Evolutionary conservation across 192 early-diverging fungal species (phyloP), one percentile per base, ranked within the genome.

Genomic region (Jimgerdemannia lactiflua): DNA sequence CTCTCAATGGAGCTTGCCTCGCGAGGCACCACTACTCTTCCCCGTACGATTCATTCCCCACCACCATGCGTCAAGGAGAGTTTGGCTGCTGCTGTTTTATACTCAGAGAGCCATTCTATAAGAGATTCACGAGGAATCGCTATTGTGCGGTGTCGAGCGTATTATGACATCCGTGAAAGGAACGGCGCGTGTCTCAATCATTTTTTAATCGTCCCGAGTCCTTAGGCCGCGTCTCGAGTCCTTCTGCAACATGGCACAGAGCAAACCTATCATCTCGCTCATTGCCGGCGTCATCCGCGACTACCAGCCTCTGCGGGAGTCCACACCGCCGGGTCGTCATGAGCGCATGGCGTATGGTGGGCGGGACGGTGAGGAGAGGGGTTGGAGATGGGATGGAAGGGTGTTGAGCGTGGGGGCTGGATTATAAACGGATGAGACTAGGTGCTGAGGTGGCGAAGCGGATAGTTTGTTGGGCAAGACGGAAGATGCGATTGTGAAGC

Each of bases 261-360:
- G 88, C 74, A 94, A 91, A 82, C 91, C 92, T 66, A 77, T 96
- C 64, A 86, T 95, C 64, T 93, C 91, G 17, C 84, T 96, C 75
- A 84, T 94, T 20, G 90, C 90, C 65, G 89, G 93, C 69, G 71
- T 96, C 64, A 82, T 96, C 54, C 88, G 88, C 39, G 95, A 97
- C 81, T 97, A 97, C 80, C 91, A 94, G 78, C 94, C 95, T 4
- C 84, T 97, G 29, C 95, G 94, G 94, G 91, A 97, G 83, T 88
- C 89, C 65, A 97, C 80, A 97, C 29, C 91, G n/a, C n/a, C n/a
- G n/a, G n/a, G n/a, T n/a, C 4, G n/a, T n/a, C n/a, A n/a, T n/a
- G n/a, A n/a, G n/a, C n/a, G n/a, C n/a, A n/a, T n/a, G n/a, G n/a
- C n/a, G n/a, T n/a, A n/a, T n/a, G n/a, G n/a, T n/a, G n/a, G n/a